Conservation (phyloP, 345 rosid genomes). For the Conringia planisiliqua region DNA sequence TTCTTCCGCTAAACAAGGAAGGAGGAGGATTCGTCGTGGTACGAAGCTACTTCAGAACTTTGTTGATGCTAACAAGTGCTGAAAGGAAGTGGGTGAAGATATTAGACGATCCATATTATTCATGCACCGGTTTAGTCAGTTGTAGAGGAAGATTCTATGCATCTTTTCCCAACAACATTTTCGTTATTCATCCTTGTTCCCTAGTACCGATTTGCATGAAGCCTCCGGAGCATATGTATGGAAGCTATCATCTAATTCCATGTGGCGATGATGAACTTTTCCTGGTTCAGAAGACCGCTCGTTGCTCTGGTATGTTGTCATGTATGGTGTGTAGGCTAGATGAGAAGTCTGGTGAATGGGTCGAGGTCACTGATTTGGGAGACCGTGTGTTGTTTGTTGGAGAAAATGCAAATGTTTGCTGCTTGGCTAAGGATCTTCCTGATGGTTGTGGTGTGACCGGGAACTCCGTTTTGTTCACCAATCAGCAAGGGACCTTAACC, state of each 20-base stretch:
- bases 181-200: background rate
- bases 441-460: background rate
- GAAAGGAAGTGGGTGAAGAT: background rate
- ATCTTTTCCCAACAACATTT: fast-evolving
- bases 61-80: background rate
- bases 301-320: no score
- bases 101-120: background rate
- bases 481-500: background rate
- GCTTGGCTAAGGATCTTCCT: background rate
- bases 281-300: background rate
- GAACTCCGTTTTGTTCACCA: background rate
- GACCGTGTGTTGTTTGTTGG: background rate
- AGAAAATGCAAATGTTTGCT: background rate
- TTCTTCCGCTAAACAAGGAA: background rate
- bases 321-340: background rate
- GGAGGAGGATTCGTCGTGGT: background rate
- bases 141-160: background rate
- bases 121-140: background rate
- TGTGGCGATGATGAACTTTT: background rate
- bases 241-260: background rate
- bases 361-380: background rate
- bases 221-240: background rate
- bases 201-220: background rate
- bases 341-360: background rate
- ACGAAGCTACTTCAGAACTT: background rate